These are phyloP conservation scores for Trifolium pratense DNA, from an alignment of 306 rosid genomes.

Conservation along the genomic window DNA sequence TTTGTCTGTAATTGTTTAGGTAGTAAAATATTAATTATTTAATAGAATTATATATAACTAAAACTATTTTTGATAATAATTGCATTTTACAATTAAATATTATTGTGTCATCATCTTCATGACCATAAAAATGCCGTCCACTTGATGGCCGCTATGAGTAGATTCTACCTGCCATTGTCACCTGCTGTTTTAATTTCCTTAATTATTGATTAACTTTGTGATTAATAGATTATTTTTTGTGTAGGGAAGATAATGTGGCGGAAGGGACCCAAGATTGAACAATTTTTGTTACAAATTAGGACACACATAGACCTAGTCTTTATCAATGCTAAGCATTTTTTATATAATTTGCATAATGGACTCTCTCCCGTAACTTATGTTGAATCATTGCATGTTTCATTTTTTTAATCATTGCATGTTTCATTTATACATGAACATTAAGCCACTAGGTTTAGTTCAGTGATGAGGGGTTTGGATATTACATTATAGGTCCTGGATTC, in stretches of 20 bases:
- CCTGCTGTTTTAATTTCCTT: conserved; percentile 36
- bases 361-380: conserved; percentile 44
- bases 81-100: conserved; percentile 26
- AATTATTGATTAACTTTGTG: background rate
- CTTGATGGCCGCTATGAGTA: conserved; percentile 40
- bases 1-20: conserved; percentile 42
- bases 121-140: conserved; percentile 41
- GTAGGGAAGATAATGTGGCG: conserved; percentile 27
- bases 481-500: too few species aligned
- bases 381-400: conserved; percentile 31
- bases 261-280: conserved; percentile 34
- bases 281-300: conserved; percentile 6
- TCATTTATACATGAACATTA: too few species aligned
- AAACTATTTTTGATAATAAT: conserved; percentile 34
- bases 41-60: too few species aligned
- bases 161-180: conserved; percentile 47
- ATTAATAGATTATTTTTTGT: background rate
- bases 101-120: conserved; percentile 30
- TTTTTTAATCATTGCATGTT: too few species aligned
- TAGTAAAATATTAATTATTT: background rate
- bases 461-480: too few species aligned
- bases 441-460: too few species aligned
- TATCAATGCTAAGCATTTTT: too few species aligned
- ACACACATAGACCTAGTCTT: conserved; percentile 15
- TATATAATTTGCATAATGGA: background rate